phyloP scores from a whole-genome alignment of 768 basidiomycete species.

The Termitomyces sp. region DNA sequence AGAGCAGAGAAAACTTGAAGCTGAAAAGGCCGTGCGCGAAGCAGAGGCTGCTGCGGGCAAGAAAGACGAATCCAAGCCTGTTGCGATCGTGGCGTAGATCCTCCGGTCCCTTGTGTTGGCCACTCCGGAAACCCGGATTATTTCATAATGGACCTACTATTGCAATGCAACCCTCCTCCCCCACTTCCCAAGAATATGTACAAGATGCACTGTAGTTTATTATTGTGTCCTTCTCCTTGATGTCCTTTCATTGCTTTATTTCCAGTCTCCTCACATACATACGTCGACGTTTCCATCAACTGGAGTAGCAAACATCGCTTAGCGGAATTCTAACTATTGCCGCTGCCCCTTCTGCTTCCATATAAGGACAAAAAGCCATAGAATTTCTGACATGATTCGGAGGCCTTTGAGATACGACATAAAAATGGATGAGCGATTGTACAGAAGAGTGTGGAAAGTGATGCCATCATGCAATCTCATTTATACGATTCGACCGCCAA shows the following conservation, averaged over 20 bases:
- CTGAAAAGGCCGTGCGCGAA: slow-evolving; percentile 63
- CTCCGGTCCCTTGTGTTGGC: neutral
- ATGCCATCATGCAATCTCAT: neutral
- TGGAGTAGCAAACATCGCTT: slow-evolving; percentile 12
- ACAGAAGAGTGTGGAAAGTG: neutral
- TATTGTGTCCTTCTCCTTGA: slow-evolving; percentile 7
- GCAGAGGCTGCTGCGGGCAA: slow-evolving; percentile 62
- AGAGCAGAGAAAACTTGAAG: slow-evolving; percentile 60
- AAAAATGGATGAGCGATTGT: neutral
- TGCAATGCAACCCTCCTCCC: slow-evolving; percentile 2
- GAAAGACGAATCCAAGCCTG: slow-evolving; percentile 55
- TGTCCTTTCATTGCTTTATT: slow-evolving; percentile 15
- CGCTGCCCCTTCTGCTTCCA: neutral
- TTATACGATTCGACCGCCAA: slow-evolving; percentile 14
- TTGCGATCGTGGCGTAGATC: slow-evolving; percentile 40
- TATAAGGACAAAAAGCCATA: too few species aligned
- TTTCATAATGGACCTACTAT: slow-evolving; percentile 1
- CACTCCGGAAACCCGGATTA: slow-evolving; percentile 2
- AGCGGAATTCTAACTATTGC: neutral
- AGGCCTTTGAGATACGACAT: neutral
- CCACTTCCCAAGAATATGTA: slow-evolving; percentile 18
- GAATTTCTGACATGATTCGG: too few species aligned
- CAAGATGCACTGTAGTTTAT: slow-evolving; percentile 25
- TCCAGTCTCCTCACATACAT: slow-evolving; percentile 8
- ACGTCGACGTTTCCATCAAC: slow-evolving; percentile 9